Conservation (phyloP, 2,329 filamentous ascomycete species). For the Cladosporium sp. region DNA sequence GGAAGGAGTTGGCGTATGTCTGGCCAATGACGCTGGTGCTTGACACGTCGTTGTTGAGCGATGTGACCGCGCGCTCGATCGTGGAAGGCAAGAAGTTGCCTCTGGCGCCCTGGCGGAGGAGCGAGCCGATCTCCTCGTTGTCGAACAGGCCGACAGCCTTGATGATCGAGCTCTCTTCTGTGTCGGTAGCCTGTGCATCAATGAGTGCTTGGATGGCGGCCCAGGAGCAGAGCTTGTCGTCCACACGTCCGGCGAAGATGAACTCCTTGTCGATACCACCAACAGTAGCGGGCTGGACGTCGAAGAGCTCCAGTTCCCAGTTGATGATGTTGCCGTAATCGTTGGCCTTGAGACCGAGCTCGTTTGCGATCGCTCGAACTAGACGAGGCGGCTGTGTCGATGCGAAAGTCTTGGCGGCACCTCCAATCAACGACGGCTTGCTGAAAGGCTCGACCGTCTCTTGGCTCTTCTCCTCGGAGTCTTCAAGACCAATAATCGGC, state of each 20-base stretch:
- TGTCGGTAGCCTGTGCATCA: constrained; percentile 56
- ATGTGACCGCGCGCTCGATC: constrained; percentile 79
- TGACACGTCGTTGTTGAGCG: constrained; percentile 52
- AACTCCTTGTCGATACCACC: constrained; percentile 88
- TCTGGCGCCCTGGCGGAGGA: constrained; percentile 84
- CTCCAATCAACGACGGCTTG: constrained; percentile 52
- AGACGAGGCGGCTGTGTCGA: constrained; percentile 82
- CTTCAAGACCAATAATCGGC: constrained; percentile 87
- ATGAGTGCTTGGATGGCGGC: constrained; percentile 83
- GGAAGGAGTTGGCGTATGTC: constrained; percentile 88
- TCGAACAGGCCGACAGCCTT: constrained; percentile 95
- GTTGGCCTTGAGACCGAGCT: constrained; percentile 70
- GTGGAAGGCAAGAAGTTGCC: constrained; percentile 84
- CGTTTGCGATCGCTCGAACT: constrained; percentile 76
- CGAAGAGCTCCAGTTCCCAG: constrained; percentile 97
- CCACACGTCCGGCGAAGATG: constrained; percentile 92
- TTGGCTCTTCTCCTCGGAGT: constrained; percentile 43
- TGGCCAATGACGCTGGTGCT: constrained; percentile 66
- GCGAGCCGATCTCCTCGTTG: constrained; percentile 92
- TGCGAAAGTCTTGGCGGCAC: constrained; percentile 66
- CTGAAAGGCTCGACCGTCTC: constrained; percentile 36
- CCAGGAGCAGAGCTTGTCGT: constrained; percentile 97
- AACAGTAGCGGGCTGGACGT: constrained; percentile 80
- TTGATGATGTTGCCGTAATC: constrained; percentile 73
- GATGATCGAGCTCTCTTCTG: constrained; percentile 64